phyloP scores from a whole-genome alignment of 306 rosid species.

The Prunus kanzakura region DNA sequence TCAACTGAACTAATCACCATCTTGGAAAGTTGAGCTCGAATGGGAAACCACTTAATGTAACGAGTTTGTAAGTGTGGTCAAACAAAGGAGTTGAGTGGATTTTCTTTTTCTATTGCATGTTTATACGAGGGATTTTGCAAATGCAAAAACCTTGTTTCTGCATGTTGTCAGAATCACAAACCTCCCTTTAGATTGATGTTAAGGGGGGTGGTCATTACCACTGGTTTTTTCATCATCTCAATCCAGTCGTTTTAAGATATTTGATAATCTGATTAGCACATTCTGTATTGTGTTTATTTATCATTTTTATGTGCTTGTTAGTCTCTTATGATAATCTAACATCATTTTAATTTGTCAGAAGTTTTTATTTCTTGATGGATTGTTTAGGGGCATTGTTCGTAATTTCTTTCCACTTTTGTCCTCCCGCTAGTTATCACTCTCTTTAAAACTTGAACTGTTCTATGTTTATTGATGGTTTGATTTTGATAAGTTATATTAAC shows the following conservation, averaged over 20 bases:
- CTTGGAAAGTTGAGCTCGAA: background rate
- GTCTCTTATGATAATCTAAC: background rate
- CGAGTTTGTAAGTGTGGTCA: background rate
- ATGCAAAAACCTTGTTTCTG: background rate
- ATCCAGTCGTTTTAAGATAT: background rate
- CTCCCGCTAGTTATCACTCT: background rate
- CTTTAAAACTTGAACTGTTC: background rate
- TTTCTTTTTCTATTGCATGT: background rate
- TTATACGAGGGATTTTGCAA: background rate
- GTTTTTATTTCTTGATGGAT: background rate
- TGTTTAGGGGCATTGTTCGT: background rate
- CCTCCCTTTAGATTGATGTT: background rate
- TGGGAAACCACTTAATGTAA: background rate
- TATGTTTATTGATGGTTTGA: background rate
- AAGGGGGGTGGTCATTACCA: background rate
- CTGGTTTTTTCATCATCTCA: background rate
- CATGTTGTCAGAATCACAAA: background rate
- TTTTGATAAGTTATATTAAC: slow-evolving; percentile 7
- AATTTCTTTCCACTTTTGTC: background rate
- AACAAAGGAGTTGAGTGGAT: background rate
- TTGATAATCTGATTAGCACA: background rate
- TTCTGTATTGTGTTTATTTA: background rate
- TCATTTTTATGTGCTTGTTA: background rate
- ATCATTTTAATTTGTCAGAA: background rate
- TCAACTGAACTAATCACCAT: background rate